Evolutionary conservation across 2,329 filamentous ascomycete genomes (phyloP).

Genomic region (Penicillium sp.): DNA sequence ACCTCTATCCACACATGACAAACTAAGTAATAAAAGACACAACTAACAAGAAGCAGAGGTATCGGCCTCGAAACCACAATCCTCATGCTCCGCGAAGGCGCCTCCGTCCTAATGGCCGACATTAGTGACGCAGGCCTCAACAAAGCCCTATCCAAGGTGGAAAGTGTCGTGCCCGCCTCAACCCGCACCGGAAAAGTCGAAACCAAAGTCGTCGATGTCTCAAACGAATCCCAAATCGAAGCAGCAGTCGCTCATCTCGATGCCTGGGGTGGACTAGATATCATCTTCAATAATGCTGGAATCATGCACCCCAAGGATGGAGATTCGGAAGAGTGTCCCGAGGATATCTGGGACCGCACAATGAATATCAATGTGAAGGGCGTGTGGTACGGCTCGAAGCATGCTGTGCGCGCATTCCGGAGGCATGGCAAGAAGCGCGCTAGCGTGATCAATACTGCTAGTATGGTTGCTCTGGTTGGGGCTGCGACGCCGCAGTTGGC

Average conservation of each 20-base stretch:
- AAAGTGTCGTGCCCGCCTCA: constrained; percentile 64
- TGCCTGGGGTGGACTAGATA: constrained; percentile 80
- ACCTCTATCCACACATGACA: background rate
- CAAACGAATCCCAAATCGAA: constrained; percentile 76
- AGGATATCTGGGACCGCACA: constrained; percentile 91
- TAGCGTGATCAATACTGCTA: constrained; percentile 90
- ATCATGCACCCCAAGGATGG: constrained; percentile 89
- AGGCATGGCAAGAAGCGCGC: constrained; percentile 74
- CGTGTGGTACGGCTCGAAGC: constrained; percentile 92
- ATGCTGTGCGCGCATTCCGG: constrained; percentile 79
- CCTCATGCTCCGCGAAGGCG: constrained; percentile 85
- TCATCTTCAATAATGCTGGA: constrained; percentile 97
- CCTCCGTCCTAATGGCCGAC: constrained; percentile 80
- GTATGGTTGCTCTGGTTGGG: constrained; percentile 82
- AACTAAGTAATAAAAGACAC: background rate
- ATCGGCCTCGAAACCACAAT: constrained; percentile 92
- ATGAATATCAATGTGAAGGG: constrained; percentile 96
- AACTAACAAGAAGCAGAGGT: constrained; percentile 53
- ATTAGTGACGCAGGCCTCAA: constrained; percentile 77
- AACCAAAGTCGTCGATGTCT: constrained; percentile 63
- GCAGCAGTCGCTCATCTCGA: constrained; percentile 73
- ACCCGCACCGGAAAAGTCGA: constrained; percentile 18
- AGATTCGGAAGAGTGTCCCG: constrained; percentile 78
- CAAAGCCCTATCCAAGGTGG: constrained; percentile 72
- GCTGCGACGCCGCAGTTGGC: constrained; percentile 85